phyloP scores from a whole-genome alignment of 106 monocot genomes.

The Dioscorea zingiberensis region DNA sequence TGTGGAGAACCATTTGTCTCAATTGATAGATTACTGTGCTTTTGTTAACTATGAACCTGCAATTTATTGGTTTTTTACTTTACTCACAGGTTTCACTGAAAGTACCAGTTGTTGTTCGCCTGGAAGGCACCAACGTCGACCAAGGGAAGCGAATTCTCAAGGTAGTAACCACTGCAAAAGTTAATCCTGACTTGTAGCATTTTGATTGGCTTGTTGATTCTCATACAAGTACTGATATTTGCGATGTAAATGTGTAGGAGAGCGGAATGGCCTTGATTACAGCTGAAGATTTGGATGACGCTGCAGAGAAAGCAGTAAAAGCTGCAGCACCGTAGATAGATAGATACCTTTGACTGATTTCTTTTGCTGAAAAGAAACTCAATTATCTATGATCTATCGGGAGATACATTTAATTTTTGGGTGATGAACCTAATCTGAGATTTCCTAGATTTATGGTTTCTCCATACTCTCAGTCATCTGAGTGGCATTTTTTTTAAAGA shows the following conservation, averaged over 20 bases:
- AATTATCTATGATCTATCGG: background rate
- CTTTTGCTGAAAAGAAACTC: background rate
- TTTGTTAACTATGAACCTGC: no score
- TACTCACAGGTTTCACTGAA: conserved; percentile 62
- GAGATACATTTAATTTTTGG: background rate
- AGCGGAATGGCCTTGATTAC: conserved; percentile 90
- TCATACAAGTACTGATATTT: background rate
- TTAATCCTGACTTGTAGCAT: no score
- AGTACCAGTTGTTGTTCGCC: conserved; percentile 92
- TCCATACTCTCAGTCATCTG: no score
- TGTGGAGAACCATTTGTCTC: no score
- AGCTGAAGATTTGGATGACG: conserved; percentile 95
- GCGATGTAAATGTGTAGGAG: conserved; percentile 35
- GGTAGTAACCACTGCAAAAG: conserved; percentile 25
- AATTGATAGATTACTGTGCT: no score
- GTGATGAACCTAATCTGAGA: no score
- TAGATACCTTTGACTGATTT: background rate
- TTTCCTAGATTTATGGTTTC: no score
- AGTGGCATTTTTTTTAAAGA: no score
- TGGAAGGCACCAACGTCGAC: conserved; percentile 97
- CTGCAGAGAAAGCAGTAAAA: conserved; percentile 92
- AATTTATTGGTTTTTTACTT: background rate
- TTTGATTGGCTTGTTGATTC: no score
- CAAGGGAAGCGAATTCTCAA: conserved; percentile 98
- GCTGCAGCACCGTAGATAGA: conserved; percentile 29